Evolutionary conservation across 371 early-diverging fungal species (phyloP).

Genomic region (Apophysomyces elegans): DNA sequence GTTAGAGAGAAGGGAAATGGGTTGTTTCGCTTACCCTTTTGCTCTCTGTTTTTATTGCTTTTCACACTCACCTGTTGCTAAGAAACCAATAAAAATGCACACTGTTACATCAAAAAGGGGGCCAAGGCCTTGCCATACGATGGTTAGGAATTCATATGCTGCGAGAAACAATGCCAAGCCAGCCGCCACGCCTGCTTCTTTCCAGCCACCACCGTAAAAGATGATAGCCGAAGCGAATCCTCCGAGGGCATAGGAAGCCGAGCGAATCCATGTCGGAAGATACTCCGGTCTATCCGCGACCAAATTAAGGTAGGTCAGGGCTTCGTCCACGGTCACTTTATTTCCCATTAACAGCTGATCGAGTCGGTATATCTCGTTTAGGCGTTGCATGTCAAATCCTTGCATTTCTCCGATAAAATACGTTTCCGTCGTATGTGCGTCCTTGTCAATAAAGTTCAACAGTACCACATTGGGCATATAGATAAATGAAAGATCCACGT

Average conservation of each 20-base stretch:
- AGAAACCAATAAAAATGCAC: conserved; percentile 56
- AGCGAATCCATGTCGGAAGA: conserved; percentile 37
- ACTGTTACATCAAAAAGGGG: conserved; percentile 61
- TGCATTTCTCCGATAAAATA: conserved; percentile 52
- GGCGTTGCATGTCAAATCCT: conserved; percentile 62
- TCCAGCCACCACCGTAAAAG: conserved; percentile 22
- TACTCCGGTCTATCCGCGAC: conserved; percentile 26
- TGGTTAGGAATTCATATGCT: conserved; percentile 39
- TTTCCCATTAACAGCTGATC: conserved; percentile 29
- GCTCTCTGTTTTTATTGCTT: neutral
- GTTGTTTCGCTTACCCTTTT: neutral
- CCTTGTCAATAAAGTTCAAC: conserved; percentile 64
- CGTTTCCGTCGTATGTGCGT: conserved; percentile 67
- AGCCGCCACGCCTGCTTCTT: conserved; percentile 24
- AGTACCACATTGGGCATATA: conserved; percentile 65
- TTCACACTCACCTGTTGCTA: conserved; percentile 31
- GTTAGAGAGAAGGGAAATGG: neutral
- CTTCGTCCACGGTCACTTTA: conserved; percentile 32
- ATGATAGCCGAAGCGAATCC: conserved; percentile 34
- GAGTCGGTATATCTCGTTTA: conserved; percentile 51
- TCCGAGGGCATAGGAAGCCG: conserved; percentile 34
- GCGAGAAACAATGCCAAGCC: conserved; percentile 30
- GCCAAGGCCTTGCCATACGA: conserved; percentile 45
- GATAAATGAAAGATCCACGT: conserved; percentile 59
- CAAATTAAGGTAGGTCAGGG: conserved; percentile 23